Evolutionary conservation across 2,329 filamentous ascomycete species (phyloP), one percentile per base, ranked within the genome.

Genomic region (Pezicula carpinea): DNA sequence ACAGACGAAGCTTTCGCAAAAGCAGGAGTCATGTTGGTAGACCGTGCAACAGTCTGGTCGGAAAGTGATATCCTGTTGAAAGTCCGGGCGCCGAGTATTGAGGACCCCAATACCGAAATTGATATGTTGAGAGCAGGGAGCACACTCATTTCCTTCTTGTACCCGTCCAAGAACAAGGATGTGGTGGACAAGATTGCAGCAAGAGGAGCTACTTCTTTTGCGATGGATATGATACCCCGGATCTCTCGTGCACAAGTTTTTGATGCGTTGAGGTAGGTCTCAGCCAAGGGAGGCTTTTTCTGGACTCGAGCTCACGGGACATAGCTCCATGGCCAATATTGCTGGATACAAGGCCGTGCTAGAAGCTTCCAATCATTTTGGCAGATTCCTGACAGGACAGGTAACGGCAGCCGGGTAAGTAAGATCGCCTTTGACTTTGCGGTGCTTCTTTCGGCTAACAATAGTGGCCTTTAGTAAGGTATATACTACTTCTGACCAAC

Each of bases 221-320:
- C 90, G 18, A 95, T 96, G 89, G 90, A 96, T 63, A 85, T 91
- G 82, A 85, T 96, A 44, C 90, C 90, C 14, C 82, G 90, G 34
- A 95, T 95, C 57, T 95, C 89, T 1, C 80, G 90, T 39, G 89
- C 90, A 1, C 90, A 95, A 64, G 83, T 87, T 0, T 95, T 95
- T 59, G 89, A 95, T 67, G 89, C 89, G 1, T 74, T 95, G 47
- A 79, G 60, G 59, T 61, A 53, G 36, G 56, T 50, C 15, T 5
- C 2, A n/a, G 7, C 17, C 17, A 34, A 34, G 29, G n/a, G 6
- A 14, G 4, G 15, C n/a, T 15, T 26, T 10, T 11, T 10, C 10
- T 17, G 8, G 47, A 31, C 41, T 46, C 23, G 32, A 52, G 46
- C 39, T 48, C 32, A 29, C 43, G 26, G 29, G 23, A 13, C 15